A percentile compares a stretch with the other conserved stretches of the same genome.
These are phyloP conservation scores for Sphaerobolus stellatus DNA, from an alignment of 1,284 basidiomycete species.

Conservation along the genomic window DNA sequence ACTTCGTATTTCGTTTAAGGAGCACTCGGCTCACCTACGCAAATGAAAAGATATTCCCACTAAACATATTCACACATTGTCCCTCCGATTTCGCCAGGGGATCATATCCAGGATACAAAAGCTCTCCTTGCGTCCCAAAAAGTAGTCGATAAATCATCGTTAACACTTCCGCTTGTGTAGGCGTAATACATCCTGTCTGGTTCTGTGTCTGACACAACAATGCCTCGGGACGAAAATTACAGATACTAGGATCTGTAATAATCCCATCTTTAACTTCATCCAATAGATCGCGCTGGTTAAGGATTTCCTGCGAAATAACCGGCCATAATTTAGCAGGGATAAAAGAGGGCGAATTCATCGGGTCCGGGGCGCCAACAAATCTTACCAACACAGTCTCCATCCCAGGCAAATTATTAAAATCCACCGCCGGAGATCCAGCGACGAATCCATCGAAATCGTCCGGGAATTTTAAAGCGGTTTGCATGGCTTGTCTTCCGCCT, in stretches of 20 bases:
- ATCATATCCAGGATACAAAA: slow-evolving; percentile 28
- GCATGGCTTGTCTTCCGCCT: slow-evolving; percentile 17
- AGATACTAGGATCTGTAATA: slow-evolving; percentile 29
- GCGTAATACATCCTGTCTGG: slow-evolving; percentile 36
- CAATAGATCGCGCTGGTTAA: slow-evolving; percentile 35
- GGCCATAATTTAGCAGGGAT: slow-evolving; percentile 24
- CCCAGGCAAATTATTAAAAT: slow-evolving; percentile 21
- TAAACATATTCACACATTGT: background rate
- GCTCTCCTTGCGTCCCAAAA: slow-evolving; percentile 30
- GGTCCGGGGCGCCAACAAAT: background rate
- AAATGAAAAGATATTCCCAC: background rate
- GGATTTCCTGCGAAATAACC: slow-evolving; percentile 24
- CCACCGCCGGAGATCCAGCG: slow-evolving; percentile 27
- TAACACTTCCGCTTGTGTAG: slow-evolving; percentile 33
- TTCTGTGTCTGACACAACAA: no score
- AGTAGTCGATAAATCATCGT: slow-evolving; percentile 31
- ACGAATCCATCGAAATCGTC: slow-evolving; percentile 32
- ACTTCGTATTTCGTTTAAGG: no score
- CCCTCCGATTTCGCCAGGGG: slow-evolving; percentile 17
- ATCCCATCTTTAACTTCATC: slow-evolving; percentile 36
- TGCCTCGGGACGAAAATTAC: slow-evolving; percentile 26
- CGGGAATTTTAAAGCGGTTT: slow-evolving; percentile 18
- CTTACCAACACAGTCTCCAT: slow-evolving; percentile 14
- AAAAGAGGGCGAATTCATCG: slow-evolving; percentile 13
- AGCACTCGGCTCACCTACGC: background rate